phyloP scores from a whole-genome alignment of 176 grass and related monocot genomes.

The Alloteropsis semialata region DNA sequence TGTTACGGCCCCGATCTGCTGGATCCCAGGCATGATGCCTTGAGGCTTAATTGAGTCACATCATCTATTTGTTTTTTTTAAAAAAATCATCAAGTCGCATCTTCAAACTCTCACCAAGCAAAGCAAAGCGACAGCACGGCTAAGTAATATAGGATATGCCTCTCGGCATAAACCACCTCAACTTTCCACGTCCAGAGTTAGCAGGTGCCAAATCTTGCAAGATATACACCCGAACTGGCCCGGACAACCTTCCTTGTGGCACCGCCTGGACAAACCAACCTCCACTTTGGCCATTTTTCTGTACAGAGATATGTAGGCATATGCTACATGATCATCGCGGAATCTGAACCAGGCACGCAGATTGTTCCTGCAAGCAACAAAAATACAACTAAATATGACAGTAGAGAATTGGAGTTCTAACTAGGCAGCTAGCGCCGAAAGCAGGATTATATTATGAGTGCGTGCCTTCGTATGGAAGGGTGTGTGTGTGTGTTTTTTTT shows the following conservation, averaged over 20 bases:
- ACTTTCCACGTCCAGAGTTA: background rate
- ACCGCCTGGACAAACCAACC: background rate
- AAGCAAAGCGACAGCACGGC: too few species aligned
- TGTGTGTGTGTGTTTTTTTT: too few species aligned
- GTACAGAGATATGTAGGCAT: background rate
- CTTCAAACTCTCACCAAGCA: too few species aligned
- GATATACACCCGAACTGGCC: background rate
- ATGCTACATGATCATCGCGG: background rate
- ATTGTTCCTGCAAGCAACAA: background rate
- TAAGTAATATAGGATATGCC: background rate
- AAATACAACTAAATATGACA: background rate
- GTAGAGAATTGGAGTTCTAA: background rate
- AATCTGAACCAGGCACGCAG: background rate
- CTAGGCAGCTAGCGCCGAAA: background rate
- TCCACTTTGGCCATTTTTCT: background rate
- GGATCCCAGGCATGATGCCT: too few species aligned
- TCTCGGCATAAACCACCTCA: background rate
- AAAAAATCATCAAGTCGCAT: too few species aligned
- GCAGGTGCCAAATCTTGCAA: conserved; percentile 3
- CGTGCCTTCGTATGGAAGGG: too few species aligned
- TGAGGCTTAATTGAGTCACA: too few species aligned
- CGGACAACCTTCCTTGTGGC: background rate
- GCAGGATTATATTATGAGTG: background rate
- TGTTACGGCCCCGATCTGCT: too few species aligned
- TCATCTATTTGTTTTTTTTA: too few species aligned